These are phyloP conservation scores for Entamoeba invadens DNA, from an alignment of 208 protist species.

Conservation along the genomic window DNA sequence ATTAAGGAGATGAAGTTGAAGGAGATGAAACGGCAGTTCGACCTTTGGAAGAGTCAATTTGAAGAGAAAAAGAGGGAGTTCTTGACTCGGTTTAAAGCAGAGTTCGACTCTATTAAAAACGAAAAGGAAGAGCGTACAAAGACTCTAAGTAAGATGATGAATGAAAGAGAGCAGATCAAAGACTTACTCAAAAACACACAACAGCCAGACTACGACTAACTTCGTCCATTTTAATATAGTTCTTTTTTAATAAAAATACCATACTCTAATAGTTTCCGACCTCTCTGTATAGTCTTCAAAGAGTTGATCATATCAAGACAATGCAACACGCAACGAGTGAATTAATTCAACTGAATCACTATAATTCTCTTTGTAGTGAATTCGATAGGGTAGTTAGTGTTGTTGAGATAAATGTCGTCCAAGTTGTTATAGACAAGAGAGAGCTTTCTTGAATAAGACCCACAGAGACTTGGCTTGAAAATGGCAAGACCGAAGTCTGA, in stretches of 20 bases:
- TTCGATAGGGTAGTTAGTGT: background rate
- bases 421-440: background rate
- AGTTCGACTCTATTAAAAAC: background rate
- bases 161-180: background rate
- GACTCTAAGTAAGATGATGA: background rate
- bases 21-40: background rate
- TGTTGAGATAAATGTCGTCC: background rate
- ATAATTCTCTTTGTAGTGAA: background rate
- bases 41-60: background rate
- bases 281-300: too few relatives aligned
- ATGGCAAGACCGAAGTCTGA: background rate
- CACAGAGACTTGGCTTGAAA: background rate
- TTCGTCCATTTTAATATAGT: too few relatives aligned
- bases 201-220: too few relatives aligned
- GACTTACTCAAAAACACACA: background rate
- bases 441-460: background rate
- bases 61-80: background rate
- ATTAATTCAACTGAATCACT: background rate
- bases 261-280: too few relatives aligned
- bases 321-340: too few relatives aligned
- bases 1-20: background rate
- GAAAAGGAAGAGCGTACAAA: background rate
- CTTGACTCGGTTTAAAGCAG: background rate
- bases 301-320: too few relatives aligned
- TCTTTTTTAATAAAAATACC: too few relatives aligned